Percentiles rank a stretch among this genome's conserved stretches.
Evolutionary conservation across 345 rosid genomes (phyloP).

Genomic region (Linum usitatissimum): DNA sequence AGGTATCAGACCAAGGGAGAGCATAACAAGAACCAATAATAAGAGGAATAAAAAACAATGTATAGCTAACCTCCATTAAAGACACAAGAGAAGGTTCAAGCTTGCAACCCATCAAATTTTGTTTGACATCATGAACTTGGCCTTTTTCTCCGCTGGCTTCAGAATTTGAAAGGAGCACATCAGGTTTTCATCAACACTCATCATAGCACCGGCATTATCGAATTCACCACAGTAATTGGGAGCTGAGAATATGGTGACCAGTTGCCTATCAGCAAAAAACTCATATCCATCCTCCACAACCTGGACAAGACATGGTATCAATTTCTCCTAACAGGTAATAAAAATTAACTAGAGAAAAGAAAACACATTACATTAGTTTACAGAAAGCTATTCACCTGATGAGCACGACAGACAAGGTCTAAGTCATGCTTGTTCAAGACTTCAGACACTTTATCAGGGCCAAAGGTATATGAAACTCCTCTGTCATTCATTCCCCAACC

Average conservation of each 20-base stretch:
- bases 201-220: constrained; percentile 87
- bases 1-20: no score
- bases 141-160: constrained; percentile 55
- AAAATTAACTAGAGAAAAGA: neutral
- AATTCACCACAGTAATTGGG: constrained; percentile 83
- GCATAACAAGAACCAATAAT: no score
- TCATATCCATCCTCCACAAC: constrained; percentile 91
- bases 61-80: no score
- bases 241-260: constrained; percentile 77
- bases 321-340: constrained; percentile 3
- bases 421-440: constrained; percentile 68
- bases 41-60: no score
- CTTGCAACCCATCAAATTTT: no score
- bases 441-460: constrained; percentile 61
- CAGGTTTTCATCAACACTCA: constrained; percentile 65
- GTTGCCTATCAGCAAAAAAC: constrained; percentile 62
- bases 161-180: constrained; percentile 81
- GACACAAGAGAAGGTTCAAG: no score
- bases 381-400: constrained; percentile 43
- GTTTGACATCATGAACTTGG: constrained; percentile 16
- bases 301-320: constrained; percentile 19
- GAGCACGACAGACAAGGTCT: constrained; percentile 85
- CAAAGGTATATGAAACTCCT: constrained; percentile 74
- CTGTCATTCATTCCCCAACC: constrained; percentile 89
- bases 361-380: neutral